Evolutionary conservation across 1,284 basidiomycete genomes (phyloP).

Genomic region (Leccinum solheimii): DNA sequence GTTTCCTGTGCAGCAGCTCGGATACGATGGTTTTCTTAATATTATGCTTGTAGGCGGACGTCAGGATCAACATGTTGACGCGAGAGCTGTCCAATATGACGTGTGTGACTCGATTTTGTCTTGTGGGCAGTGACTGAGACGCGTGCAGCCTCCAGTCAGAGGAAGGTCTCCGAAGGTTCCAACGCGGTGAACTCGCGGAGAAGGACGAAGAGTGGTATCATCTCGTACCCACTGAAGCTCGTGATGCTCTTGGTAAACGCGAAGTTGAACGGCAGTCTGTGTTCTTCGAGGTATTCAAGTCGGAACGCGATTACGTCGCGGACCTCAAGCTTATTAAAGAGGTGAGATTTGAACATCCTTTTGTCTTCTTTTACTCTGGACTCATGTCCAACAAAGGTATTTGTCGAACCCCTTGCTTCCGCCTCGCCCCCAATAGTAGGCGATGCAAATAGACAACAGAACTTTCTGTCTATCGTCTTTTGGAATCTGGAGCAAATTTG

Average conservation of each 20-base stretch:
- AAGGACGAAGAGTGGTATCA: slow-evolving; percentile 75
- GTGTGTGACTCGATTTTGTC: slow-evolving; percentile 43
- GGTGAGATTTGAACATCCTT: too few species aligned
- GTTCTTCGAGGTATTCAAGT: slow-evolving; percentile 80
- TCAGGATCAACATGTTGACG: slow-evolving; percentile 39
- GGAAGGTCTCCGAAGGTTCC: slow-evolving; percentile 64
- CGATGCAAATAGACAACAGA: slow-evolving; percentile 46
- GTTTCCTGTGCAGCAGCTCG: neutral
- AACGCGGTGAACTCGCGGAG: slow-evolving; percentile 57
- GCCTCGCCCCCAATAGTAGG: slow-evolving; percentile 58
- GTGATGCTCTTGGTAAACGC: slow-evolving; percentile 64
- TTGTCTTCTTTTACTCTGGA: neutral
- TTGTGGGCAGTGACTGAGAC: slow-evolving; percentile 15
- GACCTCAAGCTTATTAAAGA: slow-evolving; percentile 70
- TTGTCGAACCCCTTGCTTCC: slow-evolving; percentile 59
- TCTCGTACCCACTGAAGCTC: slow-evolving; percentile 66
- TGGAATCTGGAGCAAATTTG: slow-evolving; percentile 68
- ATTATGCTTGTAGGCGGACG: slow-evolving; percentile 28
- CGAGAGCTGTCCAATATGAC: slow-evolving; percentile 54
- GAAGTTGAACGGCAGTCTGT: slow-evolving; percentile 81
- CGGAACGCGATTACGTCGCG: slow-evolving; percentile 76
- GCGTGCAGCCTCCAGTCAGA: slow-evolving; percentile 54
- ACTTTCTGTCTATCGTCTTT: slow-evolving; percentile 74
- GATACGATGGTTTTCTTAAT: neutral
- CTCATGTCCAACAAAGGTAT: slow-evolving; percentile 48